Evolutionary conservation across 306 rosid species (phyloP), one percentile per base, ranked within the genome.

Genomic region (Boehmeria nivea): DNA sequence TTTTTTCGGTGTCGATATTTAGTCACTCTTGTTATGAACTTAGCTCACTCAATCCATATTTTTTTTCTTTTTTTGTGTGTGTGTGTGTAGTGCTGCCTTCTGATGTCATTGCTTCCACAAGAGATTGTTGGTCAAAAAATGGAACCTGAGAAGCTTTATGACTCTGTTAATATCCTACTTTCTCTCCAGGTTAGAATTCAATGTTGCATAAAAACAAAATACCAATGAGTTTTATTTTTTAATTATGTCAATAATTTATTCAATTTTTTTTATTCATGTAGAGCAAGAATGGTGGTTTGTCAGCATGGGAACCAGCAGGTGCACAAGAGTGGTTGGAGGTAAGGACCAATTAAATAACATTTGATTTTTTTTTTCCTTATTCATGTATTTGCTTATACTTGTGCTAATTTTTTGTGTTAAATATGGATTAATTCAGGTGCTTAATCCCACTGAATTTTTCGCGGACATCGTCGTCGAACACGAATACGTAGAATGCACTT

Each of bases 301-400:
- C 86, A 4, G 86, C 78, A 0, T 87, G 95, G 95, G 90, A 86
- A 57, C 84, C 84, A 11, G 57, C 82, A 38, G 72, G 77, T 45
- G 86, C 67, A 19, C 73, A 69, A 61, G 76, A 79, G 1, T 85
- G 89, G 94, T 64, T 85, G 38, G 94, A 84, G 68, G 94, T 84
- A 66, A 68, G 81, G 20, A 43, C 8, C 45, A 3, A 36, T 7
- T 51, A 22, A 45, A 25, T 28, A 11, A 31, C 25, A 15, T 8
- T 12, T 26, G 3, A 14, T 38, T 33, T 42, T 23, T 6, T 59
- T 39, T 20, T 6, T 12, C 3, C 8, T 10, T 5, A 23, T 3
- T 18, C 6, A 47, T 47, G 14, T 21, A 6, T 22, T 18, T 19
- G 0, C 24, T 47, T 18, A 19, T 2, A 9, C 22, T 4, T 5